Evolutionary conservation across 306 rosid species (phyloP).

Genomic region (Quercus bicolor): DNA sequence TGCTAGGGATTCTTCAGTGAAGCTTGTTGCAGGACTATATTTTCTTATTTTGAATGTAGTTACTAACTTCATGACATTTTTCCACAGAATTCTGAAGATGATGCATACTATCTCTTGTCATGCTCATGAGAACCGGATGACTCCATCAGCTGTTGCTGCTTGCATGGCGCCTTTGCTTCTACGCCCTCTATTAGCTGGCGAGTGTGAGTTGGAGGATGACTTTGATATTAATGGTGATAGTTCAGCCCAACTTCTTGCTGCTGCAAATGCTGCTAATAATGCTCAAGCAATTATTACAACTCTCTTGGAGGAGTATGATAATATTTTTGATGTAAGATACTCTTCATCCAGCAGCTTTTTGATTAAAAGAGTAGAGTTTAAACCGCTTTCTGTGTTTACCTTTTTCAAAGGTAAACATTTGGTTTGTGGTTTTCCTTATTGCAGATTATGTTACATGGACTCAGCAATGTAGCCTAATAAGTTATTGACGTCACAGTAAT

Average conservation of each 20-base stretch:
- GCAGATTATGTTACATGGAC: neutral
- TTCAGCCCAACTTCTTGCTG: conserved; percentile 97
- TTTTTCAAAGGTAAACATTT: neutral
- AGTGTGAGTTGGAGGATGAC: conserved; percentile 95
- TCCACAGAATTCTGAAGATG: conserved; percentile 87
- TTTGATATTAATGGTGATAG: conserved; percentile 83
- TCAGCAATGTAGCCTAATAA: neutral
- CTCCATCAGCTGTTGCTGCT: conserved; percentile 97
- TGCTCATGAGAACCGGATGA: conserved; percentile 88
- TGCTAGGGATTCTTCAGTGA: neutral
- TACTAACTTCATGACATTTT: neutral
- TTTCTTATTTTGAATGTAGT: neutral
- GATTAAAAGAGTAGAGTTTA: conserved; percentile 1
- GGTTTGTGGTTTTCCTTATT: neutral
- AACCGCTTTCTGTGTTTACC: conserved; percentile 20
- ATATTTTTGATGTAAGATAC: conserved; percentile 80
- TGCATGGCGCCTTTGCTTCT: conserved; percentile 99
- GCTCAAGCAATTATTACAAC: conserved; percentile 92
- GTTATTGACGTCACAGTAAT: neutral
- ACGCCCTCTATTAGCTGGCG: conserved; percentile 92
- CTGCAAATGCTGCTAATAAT: conserved; percentile 97
- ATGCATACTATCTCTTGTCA: conserved; percentile 85
- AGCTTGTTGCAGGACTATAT: neutral
- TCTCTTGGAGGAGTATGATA: conserved; percentile 91
- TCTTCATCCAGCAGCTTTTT: neutral